A percentile compares a stretch with the other conserved stretches of the same genome.
phyloP scores from a whole-genome alignment of 2,329 filamentous ascomycete species.

The Calycina herbarum region DNA sequence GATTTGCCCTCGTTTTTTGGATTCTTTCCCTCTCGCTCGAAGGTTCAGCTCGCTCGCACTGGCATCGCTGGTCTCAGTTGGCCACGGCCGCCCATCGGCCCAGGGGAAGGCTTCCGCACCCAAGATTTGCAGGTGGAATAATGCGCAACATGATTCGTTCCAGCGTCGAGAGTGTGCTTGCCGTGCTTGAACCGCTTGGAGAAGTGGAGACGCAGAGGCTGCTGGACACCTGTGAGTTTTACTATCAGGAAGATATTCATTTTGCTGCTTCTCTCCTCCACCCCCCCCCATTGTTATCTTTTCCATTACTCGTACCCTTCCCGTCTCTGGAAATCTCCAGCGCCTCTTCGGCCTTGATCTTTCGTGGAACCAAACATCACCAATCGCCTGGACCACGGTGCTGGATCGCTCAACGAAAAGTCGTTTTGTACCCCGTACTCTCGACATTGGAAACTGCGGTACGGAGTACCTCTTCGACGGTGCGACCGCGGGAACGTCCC shows the following conservation, averaged over 20 bases:
- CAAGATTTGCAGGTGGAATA: not conserved
- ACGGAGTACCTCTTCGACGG: not conserved
- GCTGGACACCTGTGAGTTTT: conserved; percentile 15
- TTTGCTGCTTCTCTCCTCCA: not conserved
- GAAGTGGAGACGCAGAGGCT: conserved; percentile 5
- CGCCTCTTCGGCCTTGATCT: not conserved
- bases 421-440: not conserved
- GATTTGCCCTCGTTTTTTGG: not conserved
- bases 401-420: not conserved
- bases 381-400: not conserved
- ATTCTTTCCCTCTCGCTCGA: not conserved
- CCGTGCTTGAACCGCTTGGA: conserved; percentile 5
- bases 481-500: not conserved
- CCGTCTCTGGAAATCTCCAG: not conserved
- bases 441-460: not conserved
- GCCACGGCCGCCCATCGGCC: not conserved
- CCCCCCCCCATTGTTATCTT: not conserved
- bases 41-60: not conserved
- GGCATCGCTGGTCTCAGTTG: no score
- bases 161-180: conserved; percentile 17
- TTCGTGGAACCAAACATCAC: not conserved
- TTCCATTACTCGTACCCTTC: not conserved
- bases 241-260: not conserved
- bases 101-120: not conserved
- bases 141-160: conserved; percentile 22